A percentile compares a stretch with the other conserved stretches of the same genome.
These are phyloP conservation scores for Claviceps humidiphila DNA, from an alignment of 2,329 filamentous ascomycete species.

Conservation along the genomic window DNA sequence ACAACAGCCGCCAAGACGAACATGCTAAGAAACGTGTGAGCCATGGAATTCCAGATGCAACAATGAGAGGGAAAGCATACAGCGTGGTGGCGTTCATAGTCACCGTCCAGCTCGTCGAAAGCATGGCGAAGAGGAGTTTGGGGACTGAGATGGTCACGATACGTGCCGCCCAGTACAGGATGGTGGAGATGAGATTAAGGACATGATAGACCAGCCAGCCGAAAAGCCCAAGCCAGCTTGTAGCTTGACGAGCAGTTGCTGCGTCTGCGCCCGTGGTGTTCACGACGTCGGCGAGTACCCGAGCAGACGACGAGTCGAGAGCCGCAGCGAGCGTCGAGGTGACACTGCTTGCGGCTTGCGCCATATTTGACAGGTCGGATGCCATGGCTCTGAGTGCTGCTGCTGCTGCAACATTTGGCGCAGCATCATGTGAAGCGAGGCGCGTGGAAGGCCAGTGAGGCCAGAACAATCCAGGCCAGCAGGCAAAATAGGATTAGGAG, in stretches of 20 bases:
- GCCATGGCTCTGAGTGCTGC: conserved; percentile 24
- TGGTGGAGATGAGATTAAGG: conserved; percentile 41
- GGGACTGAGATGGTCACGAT: conserved; percentile 82
- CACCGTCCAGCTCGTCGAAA: conserved; percentile 87
- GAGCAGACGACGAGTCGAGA: conserved; percentile 18
- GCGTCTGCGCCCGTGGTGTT: conserved; percentile 19
- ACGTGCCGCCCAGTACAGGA: conserved; percentile 68
- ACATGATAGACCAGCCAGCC: conserved; percentile 40
- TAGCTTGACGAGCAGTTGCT: conserved; percentile 24
- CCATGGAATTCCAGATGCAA: conserved; percentile 1
- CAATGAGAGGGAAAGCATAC: conserved; percentile 33
- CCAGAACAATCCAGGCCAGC: neutral
- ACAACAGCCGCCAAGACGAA: conserved; percentile 64
- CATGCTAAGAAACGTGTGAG: conserved; percentile 36
- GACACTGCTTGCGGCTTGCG: conserved; percentile 19
- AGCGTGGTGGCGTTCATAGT: conserved; percentile 98
- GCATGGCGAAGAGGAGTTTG: conserved; percentile 75
- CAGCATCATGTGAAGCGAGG: conserved; percentile 23
- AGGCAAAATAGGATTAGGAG: neutral
- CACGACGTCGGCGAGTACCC: conserved; percentile 24
- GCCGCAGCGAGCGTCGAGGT: conserved; percentile 19
- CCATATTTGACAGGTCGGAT: conserved; percentile 26
- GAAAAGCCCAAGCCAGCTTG: conserved; percentile 45
- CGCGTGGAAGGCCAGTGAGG: conserved; percentile 10
- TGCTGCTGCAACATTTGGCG: conserved; percentile 15